Evolutionary conservation across 1,284 basidiomycete genomes (phyloP).

Genomic region (Trametes hirsuta): DNA sequence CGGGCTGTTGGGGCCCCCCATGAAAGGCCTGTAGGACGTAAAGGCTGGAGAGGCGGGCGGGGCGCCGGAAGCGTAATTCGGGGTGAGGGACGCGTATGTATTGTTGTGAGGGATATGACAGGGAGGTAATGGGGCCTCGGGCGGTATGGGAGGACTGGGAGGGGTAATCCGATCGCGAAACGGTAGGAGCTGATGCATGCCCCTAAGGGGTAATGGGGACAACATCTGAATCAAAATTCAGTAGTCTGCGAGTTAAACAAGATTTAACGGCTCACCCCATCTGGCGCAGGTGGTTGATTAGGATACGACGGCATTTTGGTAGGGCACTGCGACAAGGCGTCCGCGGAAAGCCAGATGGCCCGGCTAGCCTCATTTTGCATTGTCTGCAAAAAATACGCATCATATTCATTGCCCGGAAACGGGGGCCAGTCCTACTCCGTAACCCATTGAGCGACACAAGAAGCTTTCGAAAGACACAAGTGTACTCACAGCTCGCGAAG

Average conservation of each 20-base stretch:
- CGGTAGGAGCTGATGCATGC: conserved; percentile 5
- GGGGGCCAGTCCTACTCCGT: background rate
- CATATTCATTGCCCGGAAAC: background rate
- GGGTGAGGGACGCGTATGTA: conserved; percentile 4
- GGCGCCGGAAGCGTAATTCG: background rate
- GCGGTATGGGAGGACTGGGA: background rate
- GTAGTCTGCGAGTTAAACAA: background rate
- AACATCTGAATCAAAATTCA: background rate
- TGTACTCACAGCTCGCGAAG: background rate
- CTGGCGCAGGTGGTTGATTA: background rate
- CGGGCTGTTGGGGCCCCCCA: background rate
- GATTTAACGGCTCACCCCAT: background rate
- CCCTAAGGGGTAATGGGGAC: conserved; percentile 11
- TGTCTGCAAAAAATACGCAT: background rate
- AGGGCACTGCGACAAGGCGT: background rate
- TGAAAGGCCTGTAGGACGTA: background rate
- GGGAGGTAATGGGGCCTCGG: background rate
- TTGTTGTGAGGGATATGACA: background rate
- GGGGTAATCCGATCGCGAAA: conserved; percentile 1
- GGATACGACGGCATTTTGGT: background rate
- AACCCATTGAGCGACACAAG: background rate
- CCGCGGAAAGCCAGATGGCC: background rate
- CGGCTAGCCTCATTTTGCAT: no score
- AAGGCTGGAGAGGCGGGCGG: conserved; percentile 1
- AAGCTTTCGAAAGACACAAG: background rate